Percentiles rank a stretch among this genome's conserved stretches.
Conservation (phyloP, 331 rosid species). For the Pyracantha coccinea region DNA sequence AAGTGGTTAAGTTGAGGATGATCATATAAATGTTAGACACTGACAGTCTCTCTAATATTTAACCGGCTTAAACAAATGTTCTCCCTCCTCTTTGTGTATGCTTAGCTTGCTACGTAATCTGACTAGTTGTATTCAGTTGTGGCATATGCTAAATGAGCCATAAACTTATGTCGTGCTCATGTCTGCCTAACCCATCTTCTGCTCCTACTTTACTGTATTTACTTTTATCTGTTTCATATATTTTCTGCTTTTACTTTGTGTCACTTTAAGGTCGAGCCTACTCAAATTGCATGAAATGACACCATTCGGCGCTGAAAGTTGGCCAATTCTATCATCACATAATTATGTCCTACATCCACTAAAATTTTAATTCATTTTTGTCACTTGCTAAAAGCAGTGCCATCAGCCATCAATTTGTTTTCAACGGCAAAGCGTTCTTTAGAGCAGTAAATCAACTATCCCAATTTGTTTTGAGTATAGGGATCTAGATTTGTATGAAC, state of each 20-base stretch:
- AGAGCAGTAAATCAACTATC: background rate
- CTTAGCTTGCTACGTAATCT: no score
- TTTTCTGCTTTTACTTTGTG: background rate
- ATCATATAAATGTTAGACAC: no score
- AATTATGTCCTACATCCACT: background rate
- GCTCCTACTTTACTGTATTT: background rate
- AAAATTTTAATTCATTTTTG: background rate
- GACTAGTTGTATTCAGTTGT: no score
- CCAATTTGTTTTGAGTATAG: no score
- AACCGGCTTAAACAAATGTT: no score
- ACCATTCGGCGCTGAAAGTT: background rate
- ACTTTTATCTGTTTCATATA: background rate
- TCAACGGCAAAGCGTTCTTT: background rate
- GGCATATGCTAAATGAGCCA: background rate
- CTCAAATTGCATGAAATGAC: background rate
- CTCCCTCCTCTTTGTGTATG: no score
- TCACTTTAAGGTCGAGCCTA: background rate
- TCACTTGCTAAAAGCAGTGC: background rate
- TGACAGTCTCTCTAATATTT: no score
- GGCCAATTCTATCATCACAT: background rate
- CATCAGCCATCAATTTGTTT: background rate
- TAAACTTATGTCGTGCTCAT: background rate
- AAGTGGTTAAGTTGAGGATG: no score
- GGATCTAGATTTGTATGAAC: no score
- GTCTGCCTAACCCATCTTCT: background rate